A percentile compares a stretch with the other conserved stretches of the same genome.
phyloP scores from a whole-genome alignment of 179 eudicot genomes.

The Patellifolia procumbens region DNA sequence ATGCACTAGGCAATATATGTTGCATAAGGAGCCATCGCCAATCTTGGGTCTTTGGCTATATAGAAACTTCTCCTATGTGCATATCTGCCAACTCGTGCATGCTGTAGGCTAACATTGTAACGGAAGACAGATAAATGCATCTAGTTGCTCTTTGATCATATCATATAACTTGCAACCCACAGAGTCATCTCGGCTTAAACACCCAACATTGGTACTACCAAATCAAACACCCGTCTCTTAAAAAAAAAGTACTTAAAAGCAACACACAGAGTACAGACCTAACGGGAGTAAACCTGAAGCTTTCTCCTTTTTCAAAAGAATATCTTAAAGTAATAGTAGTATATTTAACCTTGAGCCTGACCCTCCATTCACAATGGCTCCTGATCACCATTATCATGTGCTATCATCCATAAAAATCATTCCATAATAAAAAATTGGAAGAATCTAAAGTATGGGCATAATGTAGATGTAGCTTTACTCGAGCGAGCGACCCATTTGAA shows the following conservation, averaged over 20 bases:
- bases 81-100: not conserved
- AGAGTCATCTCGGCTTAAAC: not conserved
- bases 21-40: no score
- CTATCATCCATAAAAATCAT: conserved; percentile 13
- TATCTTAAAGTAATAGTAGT: not conserved
- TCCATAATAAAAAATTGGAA: conserved; percentile 2
- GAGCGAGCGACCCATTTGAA: not conserved
- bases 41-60: no score
- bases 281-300: not conserved
- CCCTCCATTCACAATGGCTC: conserved; percentile 1
- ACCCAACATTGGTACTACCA: not conserved
- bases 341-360: not conserved
- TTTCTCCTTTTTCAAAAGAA: conserved; percentile 1
- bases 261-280: not conserved
- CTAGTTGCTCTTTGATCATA: not conserved
- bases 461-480: not conserved
- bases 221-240: not conserved
- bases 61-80: not conserved
- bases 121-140: not conserved
- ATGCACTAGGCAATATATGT: not conserved
- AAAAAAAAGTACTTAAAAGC: not conserved
- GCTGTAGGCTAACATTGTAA: not conserved
- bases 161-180: not conserved
- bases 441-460: conserved; percentile 12
- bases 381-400: conserved; percentile 9